Base-by-base conservation (phyloP, 2,329 filamentous ascomycete genomes). In the Alternaria metachromatica region DNA sequence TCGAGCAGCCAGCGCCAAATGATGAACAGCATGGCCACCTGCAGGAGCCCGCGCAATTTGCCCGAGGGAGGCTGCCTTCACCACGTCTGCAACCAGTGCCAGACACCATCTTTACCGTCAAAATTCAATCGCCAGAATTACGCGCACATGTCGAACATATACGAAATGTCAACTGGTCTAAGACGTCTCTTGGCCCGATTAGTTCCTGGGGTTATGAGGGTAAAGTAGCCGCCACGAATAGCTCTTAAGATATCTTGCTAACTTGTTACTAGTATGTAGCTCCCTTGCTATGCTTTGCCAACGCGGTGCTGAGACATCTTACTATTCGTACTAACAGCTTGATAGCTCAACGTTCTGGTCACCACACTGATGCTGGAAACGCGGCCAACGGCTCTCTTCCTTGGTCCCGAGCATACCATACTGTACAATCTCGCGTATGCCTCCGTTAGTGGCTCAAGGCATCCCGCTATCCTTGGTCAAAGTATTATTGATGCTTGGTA, bases 391-490 rank as follows among this genome's bases (percentile, higher is more conserved):
- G 63, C 63, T 18, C 54, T 67, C 8, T 67, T 67, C 26, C 65
- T 67, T 6, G 66, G 66, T n/a, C 57, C 60, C 5, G 66, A 68
- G 30, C 58, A 61, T 25, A 62, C 55, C n/a, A 60, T 66, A 18
- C 25, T 68, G 15, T 66, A 68, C 46, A 68, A 68, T n/a, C 60
- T 64, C 10, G 66, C 66, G 7, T 68, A 68, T 50, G 66, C 46
- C 6, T 25, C 33, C 1, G 46, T 64, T 10, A 58, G 48, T 20
- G 66, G 66, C 6, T 62, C 60, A 12, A 53, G 61, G 30, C 66
- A 68, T 20, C 66, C 66, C n/a, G 41, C 45, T 26, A 66, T 66
- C 9, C 49, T 66, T 3, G 64, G 64, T 13, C 54, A 58, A 37
- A 58, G 46, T 55, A 60, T 66, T 33, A 37, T 66, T 41, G 61